Conservation (phyloP, 148 eudicot genomes). For the Drosera capensis region DNA sequence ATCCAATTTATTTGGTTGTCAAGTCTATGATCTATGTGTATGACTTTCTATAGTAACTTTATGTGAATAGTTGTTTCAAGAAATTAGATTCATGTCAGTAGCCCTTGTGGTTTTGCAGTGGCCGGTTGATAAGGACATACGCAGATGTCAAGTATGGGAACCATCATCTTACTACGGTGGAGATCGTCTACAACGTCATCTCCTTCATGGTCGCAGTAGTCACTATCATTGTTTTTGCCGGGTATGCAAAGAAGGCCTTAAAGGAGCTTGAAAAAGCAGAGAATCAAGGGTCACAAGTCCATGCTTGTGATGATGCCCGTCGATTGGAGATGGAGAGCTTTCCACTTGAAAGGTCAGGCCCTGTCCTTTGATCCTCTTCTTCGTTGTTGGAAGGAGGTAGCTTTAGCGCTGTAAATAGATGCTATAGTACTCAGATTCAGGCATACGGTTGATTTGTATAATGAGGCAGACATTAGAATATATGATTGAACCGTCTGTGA, state of each 20-base stretch:
- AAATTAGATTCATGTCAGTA: not conserved
- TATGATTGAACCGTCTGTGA: no score
- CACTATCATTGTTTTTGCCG: slow-evolving; percentile 5
- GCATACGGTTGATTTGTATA: no score
- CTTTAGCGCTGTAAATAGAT: no score
- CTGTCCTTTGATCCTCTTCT: slow-evolving; percentile 9
- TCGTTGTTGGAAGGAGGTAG: no score
- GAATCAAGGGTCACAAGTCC: slow-evolving; percentile 13
- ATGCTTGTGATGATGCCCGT: slow-evolving; percentile 10
- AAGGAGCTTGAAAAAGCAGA: slow-evolving; percentile 46
- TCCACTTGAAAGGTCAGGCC: slow-evolving; percentile 46
- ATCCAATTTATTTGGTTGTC: no score
- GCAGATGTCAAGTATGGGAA: slow-evolving; percentile 5
- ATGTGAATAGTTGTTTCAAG: not conserved
- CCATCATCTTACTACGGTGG: slow-evolving; percentile 3
- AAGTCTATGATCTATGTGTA: not conserved
- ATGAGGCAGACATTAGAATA: no score
- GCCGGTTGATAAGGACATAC: slow-evolving; percentile 6
- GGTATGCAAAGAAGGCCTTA: slow-evolving; percentile 15
- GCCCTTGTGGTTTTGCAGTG: slow-evolving; percentile 2
- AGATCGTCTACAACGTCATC: slow-evolving; percentile 2
- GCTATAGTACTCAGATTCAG: no score
- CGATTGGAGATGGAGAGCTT: slow-evolving; percentile 45
- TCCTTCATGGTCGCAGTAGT: slow-evolving; percentile 1
- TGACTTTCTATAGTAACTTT: not conserved